Evolutionary conservation across 1,284 basidiomycete species (phyloP).

Genomic region (Apiotrichum porosum): DNA sequence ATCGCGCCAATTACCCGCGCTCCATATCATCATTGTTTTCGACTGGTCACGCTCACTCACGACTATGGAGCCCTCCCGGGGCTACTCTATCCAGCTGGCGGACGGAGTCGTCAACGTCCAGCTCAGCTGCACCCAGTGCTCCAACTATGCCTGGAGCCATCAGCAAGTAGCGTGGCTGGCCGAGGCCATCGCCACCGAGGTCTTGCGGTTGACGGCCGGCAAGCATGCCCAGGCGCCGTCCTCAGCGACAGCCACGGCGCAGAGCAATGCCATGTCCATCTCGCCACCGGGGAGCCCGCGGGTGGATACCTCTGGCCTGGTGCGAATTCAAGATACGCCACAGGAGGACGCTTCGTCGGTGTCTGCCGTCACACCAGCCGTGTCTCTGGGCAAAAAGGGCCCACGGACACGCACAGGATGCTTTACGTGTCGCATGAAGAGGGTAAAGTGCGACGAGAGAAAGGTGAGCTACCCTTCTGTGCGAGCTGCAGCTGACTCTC

Average conservation of each 20-base stretch:
- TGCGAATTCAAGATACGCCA: neutral
- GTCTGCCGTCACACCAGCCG: neutral
- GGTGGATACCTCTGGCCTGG: neutral
- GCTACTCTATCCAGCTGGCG: constrained; percentile 6
- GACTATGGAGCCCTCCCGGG: too few relatives aligned
- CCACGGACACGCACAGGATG: constrained; percentile 13
- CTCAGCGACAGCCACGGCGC: too few relatives aligned
- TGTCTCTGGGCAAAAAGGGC: constrained; percentile 11
- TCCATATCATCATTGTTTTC: too few relatives aligned
- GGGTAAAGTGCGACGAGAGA: constrained; percentile 16
- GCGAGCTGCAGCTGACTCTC: neutral
- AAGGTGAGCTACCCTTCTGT: neutral
- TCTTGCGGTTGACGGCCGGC: too few relatives aligned
- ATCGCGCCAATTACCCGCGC: too few relatives aligned
- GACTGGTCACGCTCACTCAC: too few relatives aligned
- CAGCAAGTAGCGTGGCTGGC: constrained; percentile 13
- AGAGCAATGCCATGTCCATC: neutral
- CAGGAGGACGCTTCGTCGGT: neutral
- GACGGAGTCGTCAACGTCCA: constrained; percentile 11
- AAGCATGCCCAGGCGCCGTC: too few relatives aligned
- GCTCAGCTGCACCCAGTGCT: constrained; percentile 5
- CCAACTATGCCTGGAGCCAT: constrained; percentile 4
- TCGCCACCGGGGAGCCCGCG: neutral
- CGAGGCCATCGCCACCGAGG: neutral
- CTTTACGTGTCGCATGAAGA: constrained; percentile 14